Base-by-base conservation (phyloP, 768 basidiomycete genomes). In the Tylopilus vinaceipallidus region DNA sequence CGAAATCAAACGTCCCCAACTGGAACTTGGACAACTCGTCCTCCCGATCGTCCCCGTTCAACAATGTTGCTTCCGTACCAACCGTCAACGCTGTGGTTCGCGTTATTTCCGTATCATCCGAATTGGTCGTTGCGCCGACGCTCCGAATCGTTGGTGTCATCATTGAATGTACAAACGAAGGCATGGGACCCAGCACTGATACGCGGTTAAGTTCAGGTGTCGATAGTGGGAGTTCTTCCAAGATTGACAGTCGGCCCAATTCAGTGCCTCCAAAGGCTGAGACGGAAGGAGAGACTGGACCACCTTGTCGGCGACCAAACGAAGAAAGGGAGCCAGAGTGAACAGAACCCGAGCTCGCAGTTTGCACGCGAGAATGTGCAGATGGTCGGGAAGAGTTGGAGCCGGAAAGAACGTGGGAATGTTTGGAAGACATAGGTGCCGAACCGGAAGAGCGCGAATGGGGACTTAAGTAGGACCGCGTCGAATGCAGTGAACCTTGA, bases 401-500 rank as follows among this genome's bases (percentile, higher is more conserved):
- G 43, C 79, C 74, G 24, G 71, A 56, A 14, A 75, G 75, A 37
- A 68, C 69, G 23, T 71, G 67, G 17, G 71, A 66, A 23, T 75
- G 74, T 8, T 69, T 71, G 6, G 73, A 66, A 3, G 81, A 78
- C 7, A 74, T 67, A 6, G 81, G 72, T 9, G 74, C 78, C 8
- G 84, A 85, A 38, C 79, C 78, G 1, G 81, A 79, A 38, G 75
- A 73, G 23, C 60, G 63, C 2, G 75, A 68, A 14, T 68, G 61
- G 0, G 82, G 80, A 55, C 73, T 74, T 17, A 83, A 63, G 46
- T 79, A 78, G 1, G 84, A 83, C 19, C 72, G 74, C 73, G 80
- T 76, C 0, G 86, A 87, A 56, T 83, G 78, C 11, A 88, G 63
- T 0, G 87, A 88, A 22, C 77, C 82, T 55, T 77, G 75, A 56